Percentiles rank a stretch among this genome's conserved stretches.
Conservation (phyloP, 2,329 filamentous ascomycete genomes). For the Chrysosporium queenslandicum region DNA sequence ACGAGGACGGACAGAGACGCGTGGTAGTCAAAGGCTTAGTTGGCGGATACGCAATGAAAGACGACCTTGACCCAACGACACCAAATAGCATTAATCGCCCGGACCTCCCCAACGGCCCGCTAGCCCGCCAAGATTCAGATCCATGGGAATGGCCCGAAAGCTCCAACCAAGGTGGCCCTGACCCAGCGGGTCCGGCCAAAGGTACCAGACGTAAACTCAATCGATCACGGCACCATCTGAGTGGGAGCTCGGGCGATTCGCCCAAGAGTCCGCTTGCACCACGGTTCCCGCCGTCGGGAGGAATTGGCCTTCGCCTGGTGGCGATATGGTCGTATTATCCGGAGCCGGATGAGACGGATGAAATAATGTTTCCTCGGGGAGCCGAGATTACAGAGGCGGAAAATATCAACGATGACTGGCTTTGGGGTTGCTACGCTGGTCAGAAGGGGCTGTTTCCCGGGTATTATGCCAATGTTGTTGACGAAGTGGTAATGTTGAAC, state of each 20-base stretch:
- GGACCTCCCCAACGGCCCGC: constrained; percentile 23
- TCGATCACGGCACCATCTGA: constrained; percentile 10
- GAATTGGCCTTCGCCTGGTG: constrained; percentile 52
- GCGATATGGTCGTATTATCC: constrained; percentile 76
- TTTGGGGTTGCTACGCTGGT: constrained; percentile 75
- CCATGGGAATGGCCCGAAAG: constrained; percentile 39
- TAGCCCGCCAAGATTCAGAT: constrained; percentile 23
- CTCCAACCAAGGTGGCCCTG: constrained; percentile 18
- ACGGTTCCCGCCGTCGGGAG: constrained; percentile 64
- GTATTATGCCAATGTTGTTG: constrained; percentile 55
- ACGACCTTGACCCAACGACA: constrained; percentile 40
- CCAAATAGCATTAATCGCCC: constrained; percentile 12
- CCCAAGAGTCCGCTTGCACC: constrained; percentile 9
- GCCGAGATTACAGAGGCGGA: constrained; percentile 76
- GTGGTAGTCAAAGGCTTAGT: constrained; percentile 63
- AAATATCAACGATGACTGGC: constrained; percentile 87
- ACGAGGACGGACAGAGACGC: constrained; percentile 56
- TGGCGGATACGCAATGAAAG: constrained; percentile 60
- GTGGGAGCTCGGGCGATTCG: not conserved
- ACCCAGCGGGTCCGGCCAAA: constrained; percentile 11
- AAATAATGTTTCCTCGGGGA: constrained; percentile 71
- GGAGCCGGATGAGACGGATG: constrained; percentile 47
- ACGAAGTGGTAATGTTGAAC: constrained; percentile 22
- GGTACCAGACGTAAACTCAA: constrained; percentile 15
- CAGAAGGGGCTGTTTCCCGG: constrained; percentile 69